Base-by-base conservation (phyloP, 768 basidiomycete genomes). In the Krasilnikovozyma curviuscula region DNA sequence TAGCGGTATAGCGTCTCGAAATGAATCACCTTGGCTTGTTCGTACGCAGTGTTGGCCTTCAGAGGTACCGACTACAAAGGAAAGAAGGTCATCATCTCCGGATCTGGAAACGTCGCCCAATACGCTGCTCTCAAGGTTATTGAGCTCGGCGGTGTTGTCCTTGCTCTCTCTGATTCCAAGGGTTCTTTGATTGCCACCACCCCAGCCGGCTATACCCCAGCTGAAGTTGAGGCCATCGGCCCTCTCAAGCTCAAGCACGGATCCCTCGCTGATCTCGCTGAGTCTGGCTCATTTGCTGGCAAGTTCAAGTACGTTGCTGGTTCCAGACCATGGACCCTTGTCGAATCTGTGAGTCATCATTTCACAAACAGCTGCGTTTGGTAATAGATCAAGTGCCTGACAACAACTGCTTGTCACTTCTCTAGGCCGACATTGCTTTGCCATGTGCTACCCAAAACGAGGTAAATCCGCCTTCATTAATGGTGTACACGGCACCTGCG, bases 71-170 rank as follows among this genome's bases (percentile, higher is more conserved):
- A 63, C 57, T 69, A 65, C 63, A 63, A 65, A 56, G 67, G 67
- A 57, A 68, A 68, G 61, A 59, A 59, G 45, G 67, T 68, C 48
- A 58, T 68, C 49, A 61, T 69, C 56, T 67, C 66, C 9, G 68
- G 80, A 48, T 72, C 78, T 21, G 80, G 79, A 23, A 82, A 82
- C 65, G 80, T 82, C 57, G 74, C 79, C 31, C 78, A 68, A 54
- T 80, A 68, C 68, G 79, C 79, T 44, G 80, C 80, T 0, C 70
- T 79, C 63, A 80, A 81, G 63, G 74, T 79, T 54, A 72, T 82
- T 63, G 77, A 78, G 64, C 76, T 81, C 60, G 80, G 79, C 44
- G 79, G 72, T 40, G 73, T 69, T 53, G 78, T 80, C 48, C 64
- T 78, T 59, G 75, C 78, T 18, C 71, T 82, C 52, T 79, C 77